Evolutionary conservation across 2,329 filamentous ascomycete species (phyloP), one percentile per base, ranked within the genome.

Genomic region (Penicillium sp.): DNA sequence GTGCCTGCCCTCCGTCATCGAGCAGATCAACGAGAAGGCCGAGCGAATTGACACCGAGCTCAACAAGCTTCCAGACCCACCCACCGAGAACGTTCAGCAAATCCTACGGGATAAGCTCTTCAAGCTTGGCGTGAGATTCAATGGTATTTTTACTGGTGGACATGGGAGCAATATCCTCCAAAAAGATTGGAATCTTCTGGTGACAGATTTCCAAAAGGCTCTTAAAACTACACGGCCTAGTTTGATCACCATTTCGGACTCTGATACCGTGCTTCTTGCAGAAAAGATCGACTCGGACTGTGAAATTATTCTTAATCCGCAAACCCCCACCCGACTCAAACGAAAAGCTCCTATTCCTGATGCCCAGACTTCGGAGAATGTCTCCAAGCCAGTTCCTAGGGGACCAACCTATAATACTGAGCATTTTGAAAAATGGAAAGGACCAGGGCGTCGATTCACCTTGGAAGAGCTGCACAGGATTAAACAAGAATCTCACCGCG

Each of bases 31-130:
- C 4, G 39, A 53, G 74, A 80, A 2, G 81, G 58, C 1, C 60
- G 67, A 63, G 0, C 58, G 70, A 0, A 78, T 89, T 2, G 69
- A 79, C 1, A 51, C 56, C 0, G 68, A 84, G 40, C 71, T 94
- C 0, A 48, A 59, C 0, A 66, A 64, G 0, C 73, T 90, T 0
- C 86, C 86, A 0, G 83, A 87, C 25, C 76, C 86, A 0, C 83
- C 84, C 0, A 64, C 64, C 0, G 64, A 70, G 0, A 86, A 88
- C 29, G 77, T 88, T 0, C 76, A 81, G n/a, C 70, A 81, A 0
- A 78, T 81, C 7, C 74, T 94, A 0, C 75, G 75, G 14, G 74
- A 75, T 2, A 77, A 79, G 8, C 59, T 91, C 0, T 69, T 71
- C 9, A 68, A 67, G 0, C 82, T 91, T 45, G 74, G 77, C 0